Percentiles rank a stretch among this genome's conserved stretches.
These are phyloP conservation scores for Leucaena leucocephala DNA, from an alignment of 306 rosid species.

Conservation along the genomic window DNA sequence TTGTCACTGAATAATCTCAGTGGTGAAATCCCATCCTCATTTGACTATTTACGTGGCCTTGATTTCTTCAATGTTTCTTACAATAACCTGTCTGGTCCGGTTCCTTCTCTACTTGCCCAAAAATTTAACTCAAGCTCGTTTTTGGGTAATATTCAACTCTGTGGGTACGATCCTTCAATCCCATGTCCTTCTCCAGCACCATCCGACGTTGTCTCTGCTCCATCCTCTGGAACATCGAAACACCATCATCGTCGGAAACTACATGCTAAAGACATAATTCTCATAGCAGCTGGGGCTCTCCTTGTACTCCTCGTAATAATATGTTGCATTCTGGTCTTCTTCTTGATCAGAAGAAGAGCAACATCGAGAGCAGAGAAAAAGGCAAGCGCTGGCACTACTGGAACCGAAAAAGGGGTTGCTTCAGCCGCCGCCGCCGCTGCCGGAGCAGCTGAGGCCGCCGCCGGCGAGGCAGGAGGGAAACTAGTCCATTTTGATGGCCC, in stretches of 20 bases:
- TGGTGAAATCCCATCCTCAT: slow-evolving; percentile 8
- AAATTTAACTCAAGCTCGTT: slow-evolving; percentile 9
- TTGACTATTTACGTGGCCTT: neutral
- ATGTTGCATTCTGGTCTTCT: neutral
- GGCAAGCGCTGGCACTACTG: neutral
- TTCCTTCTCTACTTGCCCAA: neutral
- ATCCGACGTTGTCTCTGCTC: neutral
- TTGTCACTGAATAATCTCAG: slow-evolving; percentile 8
- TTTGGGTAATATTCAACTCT: neutral
- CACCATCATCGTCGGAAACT: neutral
- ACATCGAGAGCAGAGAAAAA: neutral
- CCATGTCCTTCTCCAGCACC: slow-evolving; percentile 11
- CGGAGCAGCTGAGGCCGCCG: neutral
- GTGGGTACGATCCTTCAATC: slow-evolving; percentile 3
- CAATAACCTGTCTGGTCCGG: slow-evolving; percentile 14
- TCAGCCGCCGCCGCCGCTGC: neutral
- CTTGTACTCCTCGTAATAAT: neutral
- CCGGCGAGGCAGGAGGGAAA: slow-evolving; percentile 8
- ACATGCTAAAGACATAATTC: neutral
- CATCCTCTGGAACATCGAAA: neutral
- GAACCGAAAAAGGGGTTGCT: neutral
- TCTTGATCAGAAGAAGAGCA: neutral
- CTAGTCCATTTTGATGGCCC: slow-evolving; percentile 3
- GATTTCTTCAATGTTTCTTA: slow-evolving; percentile 13
- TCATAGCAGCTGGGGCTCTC: neutral